Evolutionary conservation across 495 filamentous ascomycete genomes (phyloP).

Genomic region (Trichocladium uniseriatum): DNA sequence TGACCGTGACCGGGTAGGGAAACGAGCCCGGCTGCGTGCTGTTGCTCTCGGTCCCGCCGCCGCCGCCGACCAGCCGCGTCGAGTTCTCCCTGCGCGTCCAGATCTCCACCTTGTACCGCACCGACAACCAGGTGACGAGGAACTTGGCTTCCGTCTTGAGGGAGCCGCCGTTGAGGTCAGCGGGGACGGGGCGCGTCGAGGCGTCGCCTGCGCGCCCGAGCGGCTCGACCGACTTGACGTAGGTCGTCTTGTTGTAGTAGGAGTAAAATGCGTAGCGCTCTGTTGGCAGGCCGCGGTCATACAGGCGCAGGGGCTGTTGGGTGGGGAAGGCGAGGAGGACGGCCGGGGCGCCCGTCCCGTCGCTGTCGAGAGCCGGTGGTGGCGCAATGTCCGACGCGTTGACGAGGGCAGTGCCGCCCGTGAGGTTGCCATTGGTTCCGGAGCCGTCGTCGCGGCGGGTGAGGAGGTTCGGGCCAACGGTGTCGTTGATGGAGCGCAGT

Average conservation of each 20-base stretch:
- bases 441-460: constrained; percentile 25
- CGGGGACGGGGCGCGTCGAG: constrained; percentile 23
- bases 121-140: constrained; percentile 72
- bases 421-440: constrained; percentile 1
- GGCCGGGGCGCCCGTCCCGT: constrained; percentile 64
- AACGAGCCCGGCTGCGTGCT: constrained; percentile 59
- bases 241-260: constrained; percentile 84
- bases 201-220: constrained; percentile 21
- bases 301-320: constrained; percentile 77
- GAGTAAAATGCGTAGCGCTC: constrained; percentile 95
- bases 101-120: constrained; percentile 80
- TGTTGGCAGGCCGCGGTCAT: constrained; percentile 63
- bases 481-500: constrained; percentile 26
- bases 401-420: neutral
- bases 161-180: constrained; percentile 59
- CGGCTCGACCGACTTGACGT: constrained; percentile 48
- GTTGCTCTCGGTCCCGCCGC: constrained; percentile 11
- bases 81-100: constrained; percentile 60
- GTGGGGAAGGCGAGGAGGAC: constrained; percentile 56
- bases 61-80: constrained; percentile 32
- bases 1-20: constrained; percentile 77
- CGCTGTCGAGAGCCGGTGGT: constrained; percentile 46
- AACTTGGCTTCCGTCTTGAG: constrained; percentile 49
- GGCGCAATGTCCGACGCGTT: constrained; percentile 49
- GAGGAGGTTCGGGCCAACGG: constrained; percentile 27